phyloP scores from a whole-genome alignment of 2,329 filamentous ascomycete genomes.

The Aspergillus phoenicis region DNA sequence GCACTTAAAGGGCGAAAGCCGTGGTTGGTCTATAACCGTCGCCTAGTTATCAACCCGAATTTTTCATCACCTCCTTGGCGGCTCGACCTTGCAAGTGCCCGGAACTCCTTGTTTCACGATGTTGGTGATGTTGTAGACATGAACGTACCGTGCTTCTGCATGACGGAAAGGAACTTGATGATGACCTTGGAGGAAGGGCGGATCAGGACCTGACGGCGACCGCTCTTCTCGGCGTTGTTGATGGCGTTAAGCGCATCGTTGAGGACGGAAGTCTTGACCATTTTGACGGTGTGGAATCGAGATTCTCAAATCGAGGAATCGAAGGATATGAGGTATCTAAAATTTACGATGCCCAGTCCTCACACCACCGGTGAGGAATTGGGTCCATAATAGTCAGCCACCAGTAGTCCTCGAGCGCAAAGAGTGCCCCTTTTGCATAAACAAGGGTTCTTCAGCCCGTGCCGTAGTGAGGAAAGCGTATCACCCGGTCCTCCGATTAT shows the following conservation, averaged over 20 bases:
- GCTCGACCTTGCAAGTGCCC: background rate
- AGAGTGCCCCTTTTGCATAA: constrained; percentile 61
- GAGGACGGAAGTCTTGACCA: constrained; percentile 99
- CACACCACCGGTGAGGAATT: constrained; percentile 13
- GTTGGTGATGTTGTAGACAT: constrained; percentile 5
- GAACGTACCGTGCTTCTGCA: constrained; percentile 98
- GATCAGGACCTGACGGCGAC: constrained; percentile 99
- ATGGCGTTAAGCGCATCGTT: constrained; percentile 99
- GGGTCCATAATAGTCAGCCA: constrained; percentile 56
- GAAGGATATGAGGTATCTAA: constrained; percentile 42
- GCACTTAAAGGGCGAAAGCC: constrained; percentile 99
- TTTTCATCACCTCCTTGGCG: constrained; percentile 20
- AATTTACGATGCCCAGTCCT: constrained; percentile 10
- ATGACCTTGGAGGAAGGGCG: constrained; percentile 99
- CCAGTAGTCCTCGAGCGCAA: constrained; percentile 66
- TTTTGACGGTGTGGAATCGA: constrained; percentile 68
- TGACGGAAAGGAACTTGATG: constrained; percentile 97
- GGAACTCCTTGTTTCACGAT: background rate
- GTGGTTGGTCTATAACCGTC: constrained; percentile 78
- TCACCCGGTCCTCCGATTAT: constrained; percentile 35
- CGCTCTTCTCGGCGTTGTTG: constrained; percentile 99
- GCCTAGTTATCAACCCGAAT: constrained; percentile 99
- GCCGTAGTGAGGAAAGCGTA: constrained; percentile 48
- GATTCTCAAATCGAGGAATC: constrained; percentile 55
- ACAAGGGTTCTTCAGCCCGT: constrained; percentile 71